Percentiles rank a stretch among this genome's conserved stretches.
These are phyloP conservation scores for Magnaporthiopsis incrustans DNA, from an alignment of 2,329 filamentous ascomycete genomes.

Conservation along the genomic window DNA sequence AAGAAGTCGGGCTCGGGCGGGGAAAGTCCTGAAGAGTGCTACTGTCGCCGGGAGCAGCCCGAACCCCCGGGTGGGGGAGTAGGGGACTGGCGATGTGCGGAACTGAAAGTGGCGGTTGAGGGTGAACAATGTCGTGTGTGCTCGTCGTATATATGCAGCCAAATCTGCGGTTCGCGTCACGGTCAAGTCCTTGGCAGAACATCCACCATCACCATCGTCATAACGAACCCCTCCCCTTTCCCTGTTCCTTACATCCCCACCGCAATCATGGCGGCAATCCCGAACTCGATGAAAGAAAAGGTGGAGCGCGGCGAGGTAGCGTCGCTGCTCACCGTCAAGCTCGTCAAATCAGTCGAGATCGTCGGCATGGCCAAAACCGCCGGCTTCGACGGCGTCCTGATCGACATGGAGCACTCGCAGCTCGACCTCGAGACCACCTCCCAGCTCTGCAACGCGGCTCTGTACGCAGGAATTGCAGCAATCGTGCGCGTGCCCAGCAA, in stretches of 20 bases:
- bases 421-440: constrained; percentile 26
- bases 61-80: neutral
- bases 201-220: neutral
- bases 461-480: constrained; percentile 29
- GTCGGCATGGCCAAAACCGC: constrained; percentile 31
- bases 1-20: too few species aligned
- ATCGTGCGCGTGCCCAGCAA: constrained; percentile 33
- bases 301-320: neutral
- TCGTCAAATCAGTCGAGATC: constrained; percentile 26
- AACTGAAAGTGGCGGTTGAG: too few species aligned
- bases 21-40: neutral
- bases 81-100: neutral
- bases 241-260: too few species aligned
- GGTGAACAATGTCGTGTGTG: neutral
- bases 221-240: neutral
- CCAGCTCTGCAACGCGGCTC: constrained; percentile 30
- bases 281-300: neutral
- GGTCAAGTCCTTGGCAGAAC: neutral
- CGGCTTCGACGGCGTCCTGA: constrained; percentile 31
- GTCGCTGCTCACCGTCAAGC: constrained; percentile 17
- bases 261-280: neutral
- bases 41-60: too few species aligned
- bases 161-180: neutral
- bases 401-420: constrained; percentile 36
- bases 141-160: neutral